A percentile compares a stretch with the other conserved stretches of the same genome.
Conservation (phyloP, 2,329 filamentous ascomycete genomes). For the Phaeosphaeria sp. region DNA sequence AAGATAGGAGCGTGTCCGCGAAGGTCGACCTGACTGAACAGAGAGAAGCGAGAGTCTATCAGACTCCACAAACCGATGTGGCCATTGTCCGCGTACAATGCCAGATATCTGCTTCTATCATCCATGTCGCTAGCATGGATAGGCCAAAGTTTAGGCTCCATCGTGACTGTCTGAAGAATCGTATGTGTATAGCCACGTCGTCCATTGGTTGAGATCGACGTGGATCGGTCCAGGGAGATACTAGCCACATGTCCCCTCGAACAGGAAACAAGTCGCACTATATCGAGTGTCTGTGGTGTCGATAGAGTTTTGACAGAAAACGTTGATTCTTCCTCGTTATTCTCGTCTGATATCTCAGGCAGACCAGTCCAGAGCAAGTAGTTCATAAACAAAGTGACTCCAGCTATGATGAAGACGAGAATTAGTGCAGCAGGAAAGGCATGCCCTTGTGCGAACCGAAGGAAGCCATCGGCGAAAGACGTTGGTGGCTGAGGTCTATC, state of each 20-base stretch:
- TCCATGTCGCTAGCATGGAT: conserved; percentile 70
- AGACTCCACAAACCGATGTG: conserved; percentile 70
- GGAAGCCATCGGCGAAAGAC: conserved; percentile 60
- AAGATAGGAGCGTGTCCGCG: conserved; percentile 68
- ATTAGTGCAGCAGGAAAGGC: conserved; percentile 71
- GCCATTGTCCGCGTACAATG: conserved; percentile 66
- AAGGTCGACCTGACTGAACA: conserved; percentile 59
- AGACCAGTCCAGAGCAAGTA: conserved; percentile 73
- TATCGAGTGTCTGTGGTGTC: conserved; percentile 71
- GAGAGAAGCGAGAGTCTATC: conserved; percentile 62
- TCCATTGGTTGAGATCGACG: conserved; percentile 65
- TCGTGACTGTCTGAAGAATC: conserved; percentile 38
- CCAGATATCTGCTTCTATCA: conserved; percentile 68
- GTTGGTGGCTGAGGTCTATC: conserved; percentile 57
- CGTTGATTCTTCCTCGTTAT: conserved; percentile 57
- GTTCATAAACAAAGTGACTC: conserved; percentile 74
- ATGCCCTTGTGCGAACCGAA: conserved; percentile 64
- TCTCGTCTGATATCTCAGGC: conserved; percentile 52
- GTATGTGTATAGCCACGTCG: conserved; percentile 38
- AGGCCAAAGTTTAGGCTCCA: conserved; percentile 49
- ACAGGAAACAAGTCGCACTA: conserved; percentile 69
- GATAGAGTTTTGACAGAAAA: conserved; percentile 67
- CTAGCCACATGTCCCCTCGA: conserved; percentile 71
- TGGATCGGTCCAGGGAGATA: conserved; percentile 71
- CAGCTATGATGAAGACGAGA: conserved; percentile 67